Base-by-base conservation (phyloP, 805 yeast species). In the Suhomyces prunicola region DNA sequence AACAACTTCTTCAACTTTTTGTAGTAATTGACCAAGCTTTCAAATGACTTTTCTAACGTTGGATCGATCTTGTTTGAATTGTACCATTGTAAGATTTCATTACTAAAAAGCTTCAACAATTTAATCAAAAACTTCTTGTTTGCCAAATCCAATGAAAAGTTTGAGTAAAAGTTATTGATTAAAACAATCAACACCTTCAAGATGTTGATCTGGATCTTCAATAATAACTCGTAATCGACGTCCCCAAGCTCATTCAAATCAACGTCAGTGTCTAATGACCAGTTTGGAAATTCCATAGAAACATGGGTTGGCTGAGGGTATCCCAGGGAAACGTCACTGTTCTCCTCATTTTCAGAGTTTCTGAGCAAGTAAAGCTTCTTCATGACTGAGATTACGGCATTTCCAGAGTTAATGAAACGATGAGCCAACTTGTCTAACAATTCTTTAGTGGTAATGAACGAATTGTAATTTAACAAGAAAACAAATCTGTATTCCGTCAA, bases 181-280 rank as follows among this genome's bases (percentile, higher is more conserved):
- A 96, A 78, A 29, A 86, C 79, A 44, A 84, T 78, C 52, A 90
- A 72, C 0, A 90, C 89, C 64, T 89, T 96, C 54, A 91, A 73
- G 31, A 91, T 83, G 41, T 96, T 96, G 39, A 87, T 76, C 64
- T 91, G 94, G 44, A 92, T 88, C 62, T 86, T 89, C 9, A 87
- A 84, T 45, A 89, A 84, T 51, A 83, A 78, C 45, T 78, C 79
- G 78, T 86, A 84, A 59, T 86, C 87, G 33, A 87, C 75, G 3
- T 79, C 79, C 0, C 78, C 79, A 40, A 74, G 62, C 13, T 63
- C 69, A 15, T 68, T 72, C 26, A 80, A 72, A 44, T 74, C 73
- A 4, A 70, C 69, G 2, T 65, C 56, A 5, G 61, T 55, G 53
- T 74, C 78, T 27, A 68, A 53, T 35, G 74, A 76, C 94, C 94